These are phyloP conservation scores for Dryas integrifolia DNA, from an alignment of 331 rosid genomes.

Conservation along the genomic window DNA sequence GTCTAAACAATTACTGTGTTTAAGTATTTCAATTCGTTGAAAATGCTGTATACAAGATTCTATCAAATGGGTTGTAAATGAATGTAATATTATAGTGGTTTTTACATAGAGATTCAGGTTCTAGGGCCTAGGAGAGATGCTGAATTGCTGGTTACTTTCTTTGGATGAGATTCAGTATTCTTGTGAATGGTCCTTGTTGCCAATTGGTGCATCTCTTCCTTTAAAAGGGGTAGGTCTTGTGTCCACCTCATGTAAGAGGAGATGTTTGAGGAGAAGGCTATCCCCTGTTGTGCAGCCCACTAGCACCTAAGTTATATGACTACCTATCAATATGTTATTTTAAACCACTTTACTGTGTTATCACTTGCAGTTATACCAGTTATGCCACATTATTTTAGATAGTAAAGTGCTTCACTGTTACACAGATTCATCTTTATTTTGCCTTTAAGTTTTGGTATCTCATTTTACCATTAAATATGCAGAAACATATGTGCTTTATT, in stretches of 20 bases:
- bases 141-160: neutral
- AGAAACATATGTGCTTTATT: neutral
- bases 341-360: neutral
- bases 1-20: neutral
- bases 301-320: neutral
- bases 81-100: neutral
- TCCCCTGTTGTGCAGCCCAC: neutral
- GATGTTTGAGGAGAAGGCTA: no score
- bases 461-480: neutral
- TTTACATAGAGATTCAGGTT: conserved; percentile 1
- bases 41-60: neutral
- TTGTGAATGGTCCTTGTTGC: neutral
- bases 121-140: neutral
- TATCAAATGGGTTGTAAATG: neutral
- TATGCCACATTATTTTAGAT: neutral
- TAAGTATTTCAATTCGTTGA: neutral
- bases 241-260: neutral
- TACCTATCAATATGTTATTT: neutral
- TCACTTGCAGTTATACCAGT: neutral
- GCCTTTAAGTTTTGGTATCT: neutral
- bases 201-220: neutral
- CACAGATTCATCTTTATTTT: neutral
- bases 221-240: neutral
- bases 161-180: neutral
- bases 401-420: neutral